phyloP scores from a whole-genome alignment of 78 protist species.

The Planoprotostelium fungivorum region DNA sequence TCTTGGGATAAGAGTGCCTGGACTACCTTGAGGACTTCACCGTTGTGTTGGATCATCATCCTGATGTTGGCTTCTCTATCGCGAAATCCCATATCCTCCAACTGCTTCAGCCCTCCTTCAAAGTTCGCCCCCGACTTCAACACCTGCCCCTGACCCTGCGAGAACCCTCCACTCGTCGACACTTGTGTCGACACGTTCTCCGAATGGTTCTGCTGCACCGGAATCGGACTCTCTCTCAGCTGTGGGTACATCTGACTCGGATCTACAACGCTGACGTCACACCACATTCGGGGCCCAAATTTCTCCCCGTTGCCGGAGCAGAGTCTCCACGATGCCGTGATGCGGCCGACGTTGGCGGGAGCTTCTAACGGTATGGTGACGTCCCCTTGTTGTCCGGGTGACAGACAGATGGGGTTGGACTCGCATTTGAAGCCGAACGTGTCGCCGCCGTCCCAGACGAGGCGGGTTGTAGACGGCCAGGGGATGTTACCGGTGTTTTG shows the following conservation, averaged over 20 bases:
- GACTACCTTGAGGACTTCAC: background rate
- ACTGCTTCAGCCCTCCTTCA: background rate
- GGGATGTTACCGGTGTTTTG: background rate
- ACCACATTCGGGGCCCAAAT: background rate
- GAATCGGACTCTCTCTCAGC: background rate
- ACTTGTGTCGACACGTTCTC: too few relatives aligned
- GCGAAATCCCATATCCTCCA: background rate
- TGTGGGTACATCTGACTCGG: background rate
- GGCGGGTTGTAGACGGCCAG: background rate
- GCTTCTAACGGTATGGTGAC: background rate
- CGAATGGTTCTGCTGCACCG: background rate
- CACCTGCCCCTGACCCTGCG: background rate
- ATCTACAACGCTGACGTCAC: background rate
- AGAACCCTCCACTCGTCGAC: background rate
- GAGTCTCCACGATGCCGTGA: background rate
- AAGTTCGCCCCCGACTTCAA: background rate
- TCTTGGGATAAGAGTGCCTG: background rate
- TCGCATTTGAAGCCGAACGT: background rate
- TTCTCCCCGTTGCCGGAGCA: background rate
- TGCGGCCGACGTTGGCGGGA: background rate
- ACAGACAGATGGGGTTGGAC: background rate
- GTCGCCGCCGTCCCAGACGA: background rate
- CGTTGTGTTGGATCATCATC: background rate
- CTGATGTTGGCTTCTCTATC: background rate
- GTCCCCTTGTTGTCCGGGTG: background rate